phyloP scores from a whole-genome alignment of 306 rosid species.

The Boehmeria nivea region DNA sequence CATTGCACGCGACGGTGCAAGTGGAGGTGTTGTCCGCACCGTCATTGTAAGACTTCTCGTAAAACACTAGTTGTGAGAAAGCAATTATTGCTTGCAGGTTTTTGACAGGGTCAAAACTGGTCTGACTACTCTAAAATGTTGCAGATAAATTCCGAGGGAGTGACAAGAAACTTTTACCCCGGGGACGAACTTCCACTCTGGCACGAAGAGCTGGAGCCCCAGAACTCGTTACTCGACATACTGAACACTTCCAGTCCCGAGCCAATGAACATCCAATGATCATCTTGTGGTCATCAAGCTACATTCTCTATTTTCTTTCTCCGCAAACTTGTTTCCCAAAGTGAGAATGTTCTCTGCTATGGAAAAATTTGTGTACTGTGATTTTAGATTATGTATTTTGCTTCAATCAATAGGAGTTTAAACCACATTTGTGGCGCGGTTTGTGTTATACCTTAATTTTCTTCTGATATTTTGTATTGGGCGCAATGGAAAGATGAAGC shows the following conservation, averaged over 20 bases:
- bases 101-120: background rate
- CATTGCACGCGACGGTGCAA: constrained; percentile 96
- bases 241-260: constrained; percentile 52
- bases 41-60: constrained; percentile 57
- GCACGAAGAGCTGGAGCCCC: constrained; percentile 93
- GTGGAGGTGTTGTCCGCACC: constrained; percentile 98
- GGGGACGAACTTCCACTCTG: constrained; percentile 79
- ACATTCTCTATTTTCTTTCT: constrained; percentile 3
- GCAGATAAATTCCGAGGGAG: constrained; percentile 91
- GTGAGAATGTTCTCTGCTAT: background rate
- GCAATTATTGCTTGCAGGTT: background rate
- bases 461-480: constrained; percentile 7
- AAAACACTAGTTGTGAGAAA: no score
- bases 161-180: constrained; percentile 71
- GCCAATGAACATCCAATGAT: constrained; percentile 69
- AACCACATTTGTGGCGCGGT: background rate
- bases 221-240: constrained; percentile 64
- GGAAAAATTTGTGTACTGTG: background rate
- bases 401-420: constrained; percentile 8
- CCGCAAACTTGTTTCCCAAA: constrained; percentile 2
- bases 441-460: no score
- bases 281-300: constrained; percentile 1
- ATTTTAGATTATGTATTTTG: constrained; percentile 16
- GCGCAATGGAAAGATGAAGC: no score
- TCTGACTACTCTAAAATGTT: constrained; percentile 1